Conservation (phyloP, 257 asterid species). For the Solanum bulbocastanum region DNA sequence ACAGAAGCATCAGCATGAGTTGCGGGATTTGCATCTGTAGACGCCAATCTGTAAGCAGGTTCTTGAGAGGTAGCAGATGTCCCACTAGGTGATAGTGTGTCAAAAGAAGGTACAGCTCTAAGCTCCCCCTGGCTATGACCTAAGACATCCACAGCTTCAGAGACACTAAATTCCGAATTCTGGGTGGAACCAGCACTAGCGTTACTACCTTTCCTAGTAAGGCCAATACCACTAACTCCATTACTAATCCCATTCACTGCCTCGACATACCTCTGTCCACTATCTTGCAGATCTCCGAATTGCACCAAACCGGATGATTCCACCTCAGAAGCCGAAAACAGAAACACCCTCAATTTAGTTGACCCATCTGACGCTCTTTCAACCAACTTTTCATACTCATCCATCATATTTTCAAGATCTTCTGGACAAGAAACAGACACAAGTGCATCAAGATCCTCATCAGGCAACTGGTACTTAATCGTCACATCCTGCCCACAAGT, state of each 20-base stretch:
- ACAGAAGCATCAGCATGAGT: slow-evolving; percentile 25
- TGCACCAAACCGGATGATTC: slow-evolving; percentile 32
- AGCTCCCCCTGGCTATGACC: slow-evolving; percentile 36
- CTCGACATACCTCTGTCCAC: slow-evolving; percentile 77
- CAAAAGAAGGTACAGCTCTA: slow-evolving; percentile 32
- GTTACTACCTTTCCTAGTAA: slow-evolving; percentile 58
- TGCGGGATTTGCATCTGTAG: slow-evolving; percentile 27
- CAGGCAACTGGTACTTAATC: slow-evolving; percentile 93
- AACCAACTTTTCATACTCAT: slow-evolving; percentile 71
- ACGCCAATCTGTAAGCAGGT: slow-evolving; percentile 22
- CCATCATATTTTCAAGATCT: slow-evolving; percentile 99
- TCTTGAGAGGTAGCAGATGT: slow-evolving; percentile 29
- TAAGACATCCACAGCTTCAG: slow-evolving; percentile 49
- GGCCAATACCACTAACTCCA: slow-evolving; percentile 23
- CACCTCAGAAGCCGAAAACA: slow-evolving; percentile 72
- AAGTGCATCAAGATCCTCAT: slow-evolving; percentile 94
- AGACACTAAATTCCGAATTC: slow-evolving; percentile 52
- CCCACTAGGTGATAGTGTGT: slow-evolving; percentile 39
- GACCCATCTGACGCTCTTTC: slow-evolving; percentile 79
- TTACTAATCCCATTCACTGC: slow-evolving; percentile 82
- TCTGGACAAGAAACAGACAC: slow-evolving; percentile 86
- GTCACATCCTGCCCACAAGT: slow-evolving; percentile 44
- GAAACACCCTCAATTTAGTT: slow-evolving; percentile 79
- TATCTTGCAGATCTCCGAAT: slow-evolving; percentile 58
- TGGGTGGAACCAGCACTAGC: slow-evolving; percentile 66